Evolutionary conservation across 108 stramenopile genomes (phyloP), one percentile per base, ranked within the genome.

Genomic region (Fragilaria radians): DNA sequence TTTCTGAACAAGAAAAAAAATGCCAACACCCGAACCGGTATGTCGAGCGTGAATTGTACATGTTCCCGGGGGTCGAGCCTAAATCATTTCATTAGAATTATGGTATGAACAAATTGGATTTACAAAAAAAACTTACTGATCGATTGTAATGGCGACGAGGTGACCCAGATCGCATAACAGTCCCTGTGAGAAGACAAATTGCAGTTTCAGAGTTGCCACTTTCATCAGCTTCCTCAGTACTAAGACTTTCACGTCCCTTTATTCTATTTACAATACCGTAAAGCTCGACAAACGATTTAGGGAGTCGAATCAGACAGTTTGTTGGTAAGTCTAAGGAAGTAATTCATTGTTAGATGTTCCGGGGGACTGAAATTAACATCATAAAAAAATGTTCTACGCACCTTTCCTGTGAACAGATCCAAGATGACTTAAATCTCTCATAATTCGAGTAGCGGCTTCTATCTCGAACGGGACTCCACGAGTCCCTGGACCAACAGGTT

Each of bases 1-100:
- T 68, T 95, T 95, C 56, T 89, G 90, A 14, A 90, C 80, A 9
- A 96, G 78, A 67, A 96, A 94, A 60, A 93, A 92, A 5, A 94
- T 82, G 0, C 95, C 95, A 29, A 94, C 78, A 18, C 93, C 95
- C 19, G 90, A 90, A 5, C 90, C 88, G 56, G 66, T 71, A 42
- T 89, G 82, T 36, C 88, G 63, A 4, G 92, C 86, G 61, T 91
- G 88, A 0, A 88, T 34, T 1, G 95, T 96, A 52, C 95, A 96
- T 17, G 85, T 79, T 17, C 92, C 95, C 27, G 86, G 78, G 5
- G 81, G 74, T 0, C 78, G 80, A 54, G 57, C 59, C 68, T 54
- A 25, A 51, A 25, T 49, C 47, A 25, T 1, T 36, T 45, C 52
- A 19, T 4, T 11, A 30, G 14, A 14, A 11, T 14, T 42, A 42